Percentiles rank a stretch among this genome's conserved stretches.
phyloP scores from a whole-genome alignment of 345 rosid genomes.

The Nasturtium officinale region DNA sequence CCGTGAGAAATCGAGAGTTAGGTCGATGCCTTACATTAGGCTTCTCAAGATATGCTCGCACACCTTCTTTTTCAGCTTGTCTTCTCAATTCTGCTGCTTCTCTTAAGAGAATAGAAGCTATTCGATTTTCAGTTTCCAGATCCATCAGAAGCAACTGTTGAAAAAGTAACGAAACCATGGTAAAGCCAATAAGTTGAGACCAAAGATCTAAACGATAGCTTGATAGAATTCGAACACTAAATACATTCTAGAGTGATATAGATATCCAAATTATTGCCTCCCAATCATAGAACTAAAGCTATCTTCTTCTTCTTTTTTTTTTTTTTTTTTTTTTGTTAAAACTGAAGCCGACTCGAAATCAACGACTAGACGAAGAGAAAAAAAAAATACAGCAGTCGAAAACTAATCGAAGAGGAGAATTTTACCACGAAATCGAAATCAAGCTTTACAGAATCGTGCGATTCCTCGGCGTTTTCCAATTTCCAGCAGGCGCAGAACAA shows the following conservation, averaged over 20 bases:
- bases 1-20: conserved; percentile 86
- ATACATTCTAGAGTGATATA: background rate
- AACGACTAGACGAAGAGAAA: background rate
- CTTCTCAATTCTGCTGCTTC: conserved; percentile 90
- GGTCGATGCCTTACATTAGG: conserved; percentile 73
- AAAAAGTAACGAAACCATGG: background rate
- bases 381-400: background rate
- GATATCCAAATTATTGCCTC: background rate
- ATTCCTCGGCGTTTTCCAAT: conserved; percentile 1
- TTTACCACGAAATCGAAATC: conserved; percentile 18
- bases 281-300: background rate
- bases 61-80: conserved; percentile 80
- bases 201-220: background rate
- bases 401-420: background rate
- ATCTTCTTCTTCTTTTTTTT: too few relatives aligned
- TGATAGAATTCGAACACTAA: background rate
- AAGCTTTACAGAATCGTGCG: conserved; percentile 7
- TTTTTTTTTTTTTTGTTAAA: too few relatives aligned
- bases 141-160: conserved; percentile 57
- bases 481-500: conserved; percentile 1
- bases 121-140: conserved; percentile 84
- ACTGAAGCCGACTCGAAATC: conserved; percentile 11
- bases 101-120: conserved; percentile 82
- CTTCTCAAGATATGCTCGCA: conserved; percentile 70
- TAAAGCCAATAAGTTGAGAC: background rate